These are phyloP conservation scores for Nicotiana benthamiana DNA, from an alignment of 257 asterid species.

Conservation along the genomic window DNA sequence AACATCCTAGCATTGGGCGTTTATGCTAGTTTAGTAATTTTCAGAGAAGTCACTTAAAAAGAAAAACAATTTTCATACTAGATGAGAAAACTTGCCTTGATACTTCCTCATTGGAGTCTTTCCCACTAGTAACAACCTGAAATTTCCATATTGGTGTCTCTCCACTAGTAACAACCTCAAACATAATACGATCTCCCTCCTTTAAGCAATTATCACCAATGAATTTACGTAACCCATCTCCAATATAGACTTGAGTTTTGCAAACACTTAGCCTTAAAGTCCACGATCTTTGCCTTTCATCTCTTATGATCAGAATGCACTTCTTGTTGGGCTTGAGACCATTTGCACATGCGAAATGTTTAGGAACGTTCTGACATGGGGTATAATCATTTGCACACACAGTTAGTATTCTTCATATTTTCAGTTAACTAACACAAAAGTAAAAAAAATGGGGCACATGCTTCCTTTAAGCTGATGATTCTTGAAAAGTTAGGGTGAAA, in stretches of 20 bases:
- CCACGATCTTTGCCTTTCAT: not conserved
- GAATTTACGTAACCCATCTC: not conserved
- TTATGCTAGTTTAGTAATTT: not conserved
- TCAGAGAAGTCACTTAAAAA: not conserved
- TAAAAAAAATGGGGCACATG: not conserved
- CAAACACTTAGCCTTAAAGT: not conserved
- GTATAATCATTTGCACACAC: not conserved
- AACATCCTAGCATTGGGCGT: not conserved
- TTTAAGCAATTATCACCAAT: not conserved
- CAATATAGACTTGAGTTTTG: not conserved
- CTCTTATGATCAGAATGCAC: not conserved
- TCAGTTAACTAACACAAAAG: not conserved
- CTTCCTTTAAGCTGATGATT: not conserved
- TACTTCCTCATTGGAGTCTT: not conserved
- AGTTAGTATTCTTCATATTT: not conserved
- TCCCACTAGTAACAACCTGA: not conserved
- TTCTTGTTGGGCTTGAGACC: not conserved
- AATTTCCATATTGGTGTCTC: conserved; percentile 1
- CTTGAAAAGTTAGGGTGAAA: not conserved
- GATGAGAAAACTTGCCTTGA: not conserved
- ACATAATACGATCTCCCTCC: not conserved
- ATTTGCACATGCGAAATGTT: not conserved
- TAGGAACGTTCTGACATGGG: not conserved
- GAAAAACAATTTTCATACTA: no score
- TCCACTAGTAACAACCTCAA: not conserved